These are phyloP conservation scores for Sporodiniella umbellata DNA, from an alignment of 371 early-diverging fungal species.

Conservation along the genomic window DNA sequence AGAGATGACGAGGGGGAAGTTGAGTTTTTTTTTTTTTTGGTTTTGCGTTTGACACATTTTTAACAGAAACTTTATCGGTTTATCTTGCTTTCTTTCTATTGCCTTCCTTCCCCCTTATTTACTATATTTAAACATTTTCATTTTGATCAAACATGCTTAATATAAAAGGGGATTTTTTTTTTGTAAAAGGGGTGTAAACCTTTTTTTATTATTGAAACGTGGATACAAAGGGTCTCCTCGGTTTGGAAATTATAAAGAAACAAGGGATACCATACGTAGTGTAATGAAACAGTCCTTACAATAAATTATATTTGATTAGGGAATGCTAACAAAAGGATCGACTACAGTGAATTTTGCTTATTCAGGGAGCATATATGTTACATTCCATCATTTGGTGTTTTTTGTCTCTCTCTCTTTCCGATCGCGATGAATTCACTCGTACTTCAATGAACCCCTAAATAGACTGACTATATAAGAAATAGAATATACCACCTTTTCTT, in stretches of 20 bases:
- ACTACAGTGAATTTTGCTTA: background rate
- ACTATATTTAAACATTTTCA: slow-evolving; percentile 4
- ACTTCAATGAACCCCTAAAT: background rate
- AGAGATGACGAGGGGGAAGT: background rate
- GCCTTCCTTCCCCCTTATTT: background rate
- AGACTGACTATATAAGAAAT: background rate
- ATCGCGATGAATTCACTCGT: too few relatives aligned
- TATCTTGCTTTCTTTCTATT: too few relatives aligned
- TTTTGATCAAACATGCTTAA: background rate
- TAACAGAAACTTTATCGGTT: too few relatives aligned
- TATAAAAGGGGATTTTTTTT: background rate
- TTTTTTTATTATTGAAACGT: background rate
- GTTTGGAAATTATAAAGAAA: background rate
- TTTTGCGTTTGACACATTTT: background rate
- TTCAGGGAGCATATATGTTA: slow-evolving; percentile 3
- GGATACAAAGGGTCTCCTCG: background rate
- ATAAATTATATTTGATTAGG: background rate
- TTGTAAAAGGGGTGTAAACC: background rate
- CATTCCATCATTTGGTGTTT: background rate
- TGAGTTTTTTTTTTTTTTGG: background rate
- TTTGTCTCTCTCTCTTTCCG: too few relatives aligned
- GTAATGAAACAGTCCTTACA: too few relatives aligned
- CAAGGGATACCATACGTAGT: background rate
- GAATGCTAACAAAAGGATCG: background rate
- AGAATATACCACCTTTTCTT: background rate